Evolutionary conservation across 2,329 filamentous ascomycete genomes (phyloP), one percentile per base, ranked within the genome.

Genomic region (Botrytis squamosa): DNA sequence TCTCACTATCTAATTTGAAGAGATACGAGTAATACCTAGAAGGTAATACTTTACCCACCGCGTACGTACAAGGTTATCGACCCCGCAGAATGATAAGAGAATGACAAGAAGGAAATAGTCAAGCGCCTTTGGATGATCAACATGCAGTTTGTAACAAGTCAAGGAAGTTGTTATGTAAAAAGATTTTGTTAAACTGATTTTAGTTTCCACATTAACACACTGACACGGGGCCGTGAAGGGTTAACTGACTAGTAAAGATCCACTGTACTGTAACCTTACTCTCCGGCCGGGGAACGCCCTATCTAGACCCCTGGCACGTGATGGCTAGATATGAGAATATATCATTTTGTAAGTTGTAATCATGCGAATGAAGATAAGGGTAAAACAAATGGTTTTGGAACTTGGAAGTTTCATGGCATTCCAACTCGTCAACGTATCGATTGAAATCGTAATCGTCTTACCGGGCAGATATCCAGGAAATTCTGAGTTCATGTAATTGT

Each of bases 51-150:
- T 57, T 69, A 69, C 66, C 49, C 25, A 69, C 46, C 20, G 64
- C 64, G 64, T 38, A 66, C 42, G 63, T 66, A 49, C 44, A 49
- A 33, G n/a, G 42, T 40, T 65, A 33, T n/a, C n/a, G 18, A 67
- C 70, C 70, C 70, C 70, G 70, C 70, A 67, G 59, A 59, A 67
- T 67, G 70, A 72, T 72, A 72, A 72, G 70, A 66, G 40, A 8
- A 67, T 72, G 62, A 66, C 70, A 72, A 14, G 66, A 67, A 42
- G 29, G 22, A 67, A 72, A 67, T 46, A 59, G 62, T 57, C 70
- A 67, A 52, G 44, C 49, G 66, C n/a, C n/a, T 9, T 57, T n/a
- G 8, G 55, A 42, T 42, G 36, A 57, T 57, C 49, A 33, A 40
- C 49, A 55, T 68, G 25, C 25, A 57, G 25, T 42, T 57, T 57